Percentiles rank a stretch among this genome's conserved stretches.
phyloP scores from a whole-genome alignment of 164 flowering plant genomes.

The Umbilicus rupestris region DNA sequence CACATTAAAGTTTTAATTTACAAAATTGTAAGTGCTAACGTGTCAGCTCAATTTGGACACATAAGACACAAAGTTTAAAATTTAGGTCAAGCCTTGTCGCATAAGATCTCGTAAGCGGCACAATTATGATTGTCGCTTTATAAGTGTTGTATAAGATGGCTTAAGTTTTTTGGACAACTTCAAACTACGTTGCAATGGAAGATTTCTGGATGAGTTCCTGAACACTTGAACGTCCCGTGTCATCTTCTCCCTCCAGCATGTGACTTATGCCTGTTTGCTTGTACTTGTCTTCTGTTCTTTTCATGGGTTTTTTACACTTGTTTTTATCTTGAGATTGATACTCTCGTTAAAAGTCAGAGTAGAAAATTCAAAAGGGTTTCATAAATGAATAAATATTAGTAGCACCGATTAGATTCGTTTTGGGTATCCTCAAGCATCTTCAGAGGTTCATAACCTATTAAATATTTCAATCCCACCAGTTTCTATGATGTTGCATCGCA shows the following conservation, averaged over 20 bases:
- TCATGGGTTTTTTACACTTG: not conserved
- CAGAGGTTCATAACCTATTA: not conserved
- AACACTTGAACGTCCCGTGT: too few relatives aligned
- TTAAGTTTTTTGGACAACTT: too few relatives aligned
- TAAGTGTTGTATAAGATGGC: too few relatives aligned
- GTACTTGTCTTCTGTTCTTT: not conserved
- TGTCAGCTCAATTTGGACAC: too few relatives aligned
- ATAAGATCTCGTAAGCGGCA: too few relatives aligned
- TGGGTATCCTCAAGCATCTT: not conserved
- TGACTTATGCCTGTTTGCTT: not conserved
- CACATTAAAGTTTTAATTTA: too few relatives aligned
- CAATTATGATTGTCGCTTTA: too few relatives aligned
- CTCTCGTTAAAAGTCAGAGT: not conserved
- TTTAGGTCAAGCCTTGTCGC: too few relatives aligned
- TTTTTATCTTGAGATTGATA: not conserved
- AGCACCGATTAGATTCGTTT: not conserved
- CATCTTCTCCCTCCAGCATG: not conserved
- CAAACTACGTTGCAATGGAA: too few relatives aligned
- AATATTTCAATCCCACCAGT: not conserved
- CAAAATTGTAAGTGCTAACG: too few relatives aligned
- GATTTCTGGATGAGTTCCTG: too few relatives aligned
- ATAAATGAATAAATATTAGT: not conserved
- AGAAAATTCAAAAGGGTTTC: not conserved
- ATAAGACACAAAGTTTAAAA: too few relatives aligned
- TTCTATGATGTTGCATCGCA: not conserved